phyloP scores from a whole-genome alignment of 2,329 filamentous ascomycete genomes.

The Xylariaceae sp. region DNA sequence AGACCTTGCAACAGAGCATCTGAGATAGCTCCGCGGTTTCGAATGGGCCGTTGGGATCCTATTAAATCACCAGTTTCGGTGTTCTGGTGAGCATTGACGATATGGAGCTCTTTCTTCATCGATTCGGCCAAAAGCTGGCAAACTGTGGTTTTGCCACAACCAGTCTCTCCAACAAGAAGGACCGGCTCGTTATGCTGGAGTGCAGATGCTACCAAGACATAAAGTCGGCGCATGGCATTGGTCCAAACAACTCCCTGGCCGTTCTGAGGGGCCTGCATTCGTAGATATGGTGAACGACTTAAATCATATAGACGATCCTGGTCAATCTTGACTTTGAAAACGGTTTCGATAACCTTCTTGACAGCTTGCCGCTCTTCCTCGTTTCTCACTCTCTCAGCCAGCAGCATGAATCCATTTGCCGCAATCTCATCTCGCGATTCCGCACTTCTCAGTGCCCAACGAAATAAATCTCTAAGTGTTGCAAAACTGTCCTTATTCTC shows the following conservation, averaged over 20 bases:
- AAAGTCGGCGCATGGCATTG: conserved; percentile 85
- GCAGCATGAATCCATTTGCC: conserved; percentile 89
- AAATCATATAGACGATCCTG: conserved; percentile 67
- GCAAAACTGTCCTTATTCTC: conserved; percentile 98
- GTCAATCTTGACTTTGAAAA: conserved; percentile 83
- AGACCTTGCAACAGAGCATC: conserved; percentile 64
- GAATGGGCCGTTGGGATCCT: conserved; percentile 85
- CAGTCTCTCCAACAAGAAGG: conserved; percentile 90
- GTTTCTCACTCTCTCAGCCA: conserved; percentile 92
- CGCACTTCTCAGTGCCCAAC: conserved; percentile 84
- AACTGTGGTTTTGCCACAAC: conserved; percentile 95
- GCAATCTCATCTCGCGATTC: conserved; percentile 87
- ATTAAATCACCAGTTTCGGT: conserved; percentile 97
- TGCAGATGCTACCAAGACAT: conserved; percentile 82
- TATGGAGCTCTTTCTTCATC: conserved; percentile 70
- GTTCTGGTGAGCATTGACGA: conserved; percentile 97
- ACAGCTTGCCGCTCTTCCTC: conserved; percentile 80
- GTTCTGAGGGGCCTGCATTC: conserved; percentile 44
- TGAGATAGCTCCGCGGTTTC: conserved; percentile 74
- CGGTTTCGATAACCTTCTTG: conserved; percentile 80
- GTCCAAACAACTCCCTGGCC: conserved; percentile 83
- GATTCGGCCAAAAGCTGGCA: conserved; percentile 88
- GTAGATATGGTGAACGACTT: conserved; percentile 53
- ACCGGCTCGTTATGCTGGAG: conserved; percentile 90
- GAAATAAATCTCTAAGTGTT: conserved; percentile 89